Evolutionary conservation across 768 basidiomycete genomes (phyloP).

Genomic region (Podaxis sp.): DNA sequence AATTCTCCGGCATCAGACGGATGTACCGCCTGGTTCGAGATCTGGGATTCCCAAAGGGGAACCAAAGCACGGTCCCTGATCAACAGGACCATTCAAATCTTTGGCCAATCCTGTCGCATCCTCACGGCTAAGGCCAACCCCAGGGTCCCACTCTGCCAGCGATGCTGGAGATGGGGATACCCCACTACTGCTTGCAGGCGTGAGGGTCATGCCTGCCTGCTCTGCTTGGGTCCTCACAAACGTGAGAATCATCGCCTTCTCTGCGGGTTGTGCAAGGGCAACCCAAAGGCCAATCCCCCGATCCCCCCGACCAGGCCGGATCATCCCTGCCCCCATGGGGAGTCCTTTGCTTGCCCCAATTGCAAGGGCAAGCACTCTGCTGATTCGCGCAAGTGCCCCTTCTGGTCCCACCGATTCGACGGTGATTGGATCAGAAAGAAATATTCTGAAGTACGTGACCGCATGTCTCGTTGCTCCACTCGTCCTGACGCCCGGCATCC

Average conservation of each 20-base stretch:
- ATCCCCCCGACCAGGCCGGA: background rate
- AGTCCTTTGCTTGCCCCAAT: too few relatives aligned
- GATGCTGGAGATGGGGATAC: background rate
- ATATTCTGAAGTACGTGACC: too few relatives aligned
- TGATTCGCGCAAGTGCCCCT: background rate
- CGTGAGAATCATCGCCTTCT: background rate
- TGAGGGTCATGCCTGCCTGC: background rate
- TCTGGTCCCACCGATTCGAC: background rate
- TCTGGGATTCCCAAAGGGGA: too few relatives aligned
- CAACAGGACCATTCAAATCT: too few relatives aligned
- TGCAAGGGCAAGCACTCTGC: background rate
- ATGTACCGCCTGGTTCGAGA: too few relatives aligned
- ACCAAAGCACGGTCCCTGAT: too few relatives aligned
- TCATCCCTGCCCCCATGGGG: background rate
- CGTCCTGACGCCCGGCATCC: too few relatives aligned
- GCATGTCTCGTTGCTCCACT: too few relatives aligned
- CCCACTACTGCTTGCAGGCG: rapidly evolving
- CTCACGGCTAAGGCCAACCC: background rate
- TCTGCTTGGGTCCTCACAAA: background rate
- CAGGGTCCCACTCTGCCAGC: background rate
- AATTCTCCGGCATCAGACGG: too few relatives aligned
- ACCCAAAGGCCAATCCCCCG: background rate
- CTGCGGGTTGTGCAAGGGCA: background rate
- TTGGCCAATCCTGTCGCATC: background rate
- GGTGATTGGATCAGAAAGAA: too few relatives aligned